Evolutionary conservation across 2,329 filamentous ascomycete genomes (phyloP).

Genomic region (Microdochium trichocladiopsis): DNA sequence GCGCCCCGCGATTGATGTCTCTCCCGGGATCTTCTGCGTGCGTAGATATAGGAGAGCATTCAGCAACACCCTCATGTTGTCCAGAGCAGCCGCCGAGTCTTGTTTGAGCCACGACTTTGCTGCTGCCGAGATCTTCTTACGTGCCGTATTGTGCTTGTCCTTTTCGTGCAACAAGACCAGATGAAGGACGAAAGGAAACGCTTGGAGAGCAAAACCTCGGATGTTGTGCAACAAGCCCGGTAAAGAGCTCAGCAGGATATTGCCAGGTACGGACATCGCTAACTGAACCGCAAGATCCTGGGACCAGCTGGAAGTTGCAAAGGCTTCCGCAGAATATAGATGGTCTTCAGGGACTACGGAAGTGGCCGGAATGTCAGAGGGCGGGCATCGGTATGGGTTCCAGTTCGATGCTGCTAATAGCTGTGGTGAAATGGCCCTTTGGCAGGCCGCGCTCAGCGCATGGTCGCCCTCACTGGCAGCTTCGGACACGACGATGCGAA

Average conservation of each 20-base stretch:
- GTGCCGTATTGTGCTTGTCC: constrained; percentile 52
- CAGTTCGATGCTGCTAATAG: constrained; percentile 50
- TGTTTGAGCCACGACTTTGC: constrained; percentile 57
- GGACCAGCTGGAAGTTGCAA: constrained; percentile 51
- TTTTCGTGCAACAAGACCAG: constrained; percentile 65
- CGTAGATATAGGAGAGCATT: constrained; percentile 83
- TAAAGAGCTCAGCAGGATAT: constrained; percentile 64
- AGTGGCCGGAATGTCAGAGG: constrained; percentile 37
- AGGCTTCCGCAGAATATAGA: constrained; percentile 26
- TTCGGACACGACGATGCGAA: constrained; percentile 50
- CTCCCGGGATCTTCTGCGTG: constrained; percentile 67
- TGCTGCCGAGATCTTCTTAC: constrained; percentile 56
- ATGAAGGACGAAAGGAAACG: constrained; percentile 82
- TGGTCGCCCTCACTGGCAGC: constrained; percentile 39
- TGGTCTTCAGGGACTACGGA: constrained; percentile 15
- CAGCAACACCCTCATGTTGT: constrained; percentile 67
- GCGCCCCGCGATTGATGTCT: constrained; percentile 72
- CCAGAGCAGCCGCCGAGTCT: constrained; percentile 35
- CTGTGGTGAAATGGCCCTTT: constrained; percentile 42
- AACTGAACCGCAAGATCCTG: constrained; percentile 55
- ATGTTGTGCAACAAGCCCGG: constrained; percentile 59
- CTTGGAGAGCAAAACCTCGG: constrained; percentile 61
- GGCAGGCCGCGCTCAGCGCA: constrained; percentile 41
- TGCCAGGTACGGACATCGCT: constrained; percentile 48
- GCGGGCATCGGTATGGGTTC: constrained; percentile 46